Base-by-base conservation (phyloP, 208 protist genomes). In the Zelonia costaricensis region DNA sequence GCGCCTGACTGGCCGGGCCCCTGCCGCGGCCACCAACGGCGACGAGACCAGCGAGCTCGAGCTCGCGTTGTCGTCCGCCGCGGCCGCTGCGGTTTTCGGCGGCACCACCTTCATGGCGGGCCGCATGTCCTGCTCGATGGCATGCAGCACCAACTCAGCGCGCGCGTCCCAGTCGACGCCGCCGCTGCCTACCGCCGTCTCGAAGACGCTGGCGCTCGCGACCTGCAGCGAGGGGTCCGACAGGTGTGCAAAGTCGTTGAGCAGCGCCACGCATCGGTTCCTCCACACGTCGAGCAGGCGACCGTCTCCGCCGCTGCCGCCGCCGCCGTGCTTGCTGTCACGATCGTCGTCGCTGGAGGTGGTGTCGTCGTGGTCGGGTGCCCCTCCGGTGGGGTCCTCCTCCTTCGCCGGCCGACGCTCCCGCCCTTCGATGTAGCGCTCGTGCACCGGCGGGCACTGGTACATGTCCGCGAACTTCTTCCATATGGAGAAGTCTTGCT, bases 401-500 rank as follows among this genome's bases (percentile, higher is more conserved):
- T 44, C 22, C 25, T 54, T 45, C 47, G 22, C 1, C 20, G 43
- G 12, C 18, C 64, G 55, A 20, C 46, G 33, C 39, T 73, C 46
- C 22, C 69, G 60, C 5, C 73, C 51, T 7, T 46, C 35, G 22
- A 81, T 54, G 20, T 62, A 39, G 15, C 22, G 33, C 39, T 65
- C 40, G 38, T 76, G 70, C 1, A 72, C 4, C 18, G 74, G 64
- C 2, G 74, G 58, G 53, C 77, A 69, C 38, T 86, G 74, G 62
- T 92, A 94, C 4, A 78, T 38, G 22, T 92, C 81, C 3, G 82
- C 60, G 48, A 94, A 92, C 48, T 87, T 59, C 56, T 87, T 78
- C 85, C 85, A 94, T 57, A 86, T 78, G 22, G 81, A 62, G 69
- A 89, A 92, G 51, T 92, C 88, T 35, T 90, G 80, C 25, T 68